phyloP scores from a whole-genome alignment of 108 stramenopile genomes.

The Mediolabrus comicus region DNA sequence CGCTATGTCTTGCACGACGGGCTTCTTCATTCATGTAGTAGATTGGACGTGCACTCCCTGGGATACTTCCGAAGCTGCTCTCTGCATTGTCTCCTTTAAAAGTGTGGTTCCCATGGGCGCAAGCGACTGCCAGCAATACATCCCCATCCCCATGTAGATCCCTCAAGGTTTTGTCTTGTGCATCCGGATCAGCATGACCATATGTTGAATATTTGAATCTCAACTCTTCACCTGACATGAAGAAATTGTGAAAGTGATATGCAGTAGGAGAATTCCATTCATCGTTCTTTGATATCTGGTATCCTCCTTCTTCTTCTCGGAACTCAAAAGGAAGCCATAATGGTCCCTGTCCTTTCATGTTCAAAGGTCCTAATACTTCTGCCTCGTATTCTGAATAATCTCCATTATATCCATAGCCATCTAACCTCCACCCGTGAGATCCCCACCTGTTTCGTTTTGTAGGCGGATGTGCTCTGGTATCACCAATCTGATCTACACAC shows the following conservation, averaged over 20 bases:
- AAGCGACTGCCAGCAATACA: slow-evolving; percentile 21
- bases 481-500: slow-evolving; percentile 45
- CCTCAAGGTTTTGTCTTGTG: slow-evolving; percentile 6
- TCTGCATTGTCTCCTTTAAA: slow-evolving; percentile 2
- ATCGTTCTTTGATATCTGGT: neutral
- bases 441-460: slow-evolving; percentile 16
- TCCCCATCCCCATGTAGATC: slow-evolving; percentile 16
- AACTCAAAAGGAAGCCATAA: slow-evolving; percentile 23
- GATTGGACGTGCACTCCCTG: slow-evolving; percentile 6
- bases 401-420: slow-evolving; percentile 12
- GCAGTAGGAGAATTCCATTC: slow-evolving; percentile 18
- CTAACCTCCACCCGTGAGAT: slow-evolving; percentile 5
- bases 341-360: slow-evolving; percentile 11
- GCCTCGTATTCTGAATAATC: slow-evolving; percentile 15
- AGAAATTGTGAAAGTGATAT: slow-evolving; percentile 57
- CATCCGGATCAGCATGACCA: slow-evolving; percentile 29
- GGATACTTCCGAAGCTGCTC: neutral
- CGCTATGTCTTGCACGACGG: slow-evolving; percentile 13
- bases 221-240: slow-evolving; percentile 15
- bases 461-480: slow-evolving; percentile 12
- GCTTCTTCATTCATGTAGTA: slow-evolving; percentile 19
- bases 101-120: slow-evolving; percentile 19
- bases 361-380: neutral
- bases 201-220: slow-evolving; percentile 44
- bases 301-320: slow-evolving; percentile 18